Conservation (phyloP, 164 flowering plant genomes). For the Malania oleifera region DNA sequence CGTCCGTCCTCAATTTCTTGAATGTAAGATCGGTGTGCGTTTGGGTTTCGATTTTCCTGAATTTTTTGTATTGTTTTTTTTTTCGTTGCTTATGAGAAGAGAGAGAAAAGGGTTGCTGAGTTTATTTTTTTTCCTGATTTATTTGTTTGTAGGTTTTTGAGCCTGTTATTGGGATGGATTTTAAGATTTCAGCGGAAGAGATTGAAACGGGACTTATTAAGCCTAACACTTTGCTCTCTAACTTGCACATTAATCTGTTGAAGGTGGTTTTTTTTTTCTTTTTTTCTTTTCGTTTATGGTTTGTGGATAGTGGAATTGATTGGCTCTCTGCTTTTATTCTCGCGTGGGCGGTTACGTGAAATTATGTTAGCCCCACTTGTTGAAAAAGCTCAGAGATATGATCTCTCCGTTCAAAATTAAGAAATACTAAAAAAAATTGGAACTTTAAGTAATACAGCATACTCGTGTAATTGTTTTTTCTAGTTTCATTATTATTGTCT, state of each 20-base stretch:
- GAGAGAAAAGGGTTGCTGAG: background rate
- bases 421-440: too few species aligned
- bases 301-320: background rate
- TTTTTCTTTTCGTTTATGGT: background rate
- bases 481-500: too few species aligned
- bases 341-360: too few species aligned
- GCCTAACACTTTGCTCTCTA: slow-evolving; percentile 41
- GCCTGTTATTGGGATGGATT: slow-evolving; percentile 40
- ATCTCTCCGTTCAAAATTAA: too few species aligned
- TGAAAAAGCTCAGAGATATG: too few species aligned
- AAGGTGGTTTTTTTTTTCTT: slow-evolving; percentile 41
- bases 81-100: background rate
- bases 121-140: background rate
- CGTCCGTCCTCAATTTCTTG: slow-evolving; percentile 80
- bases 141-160: slow-evolving; percentile 57
- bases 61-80: background rate
- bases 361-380: too few species aligned
- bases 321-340: background rate
- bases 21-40: slow-evolving; percentile 27
- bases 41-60: background rate
- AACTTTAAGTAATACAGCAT: too few species aligned
- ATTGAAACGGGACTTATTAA: slow-evolving; percentile 61
- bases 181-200: slow-evolving; percentile 80
- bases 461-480: too few species aligned
- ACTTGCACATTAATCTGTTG: slow-evolving; percentile 58